phyloP scores from a whole-genome alignment of 2,329 filamentous ascomycete species.

The Mollisia scopiformis region DNA sequence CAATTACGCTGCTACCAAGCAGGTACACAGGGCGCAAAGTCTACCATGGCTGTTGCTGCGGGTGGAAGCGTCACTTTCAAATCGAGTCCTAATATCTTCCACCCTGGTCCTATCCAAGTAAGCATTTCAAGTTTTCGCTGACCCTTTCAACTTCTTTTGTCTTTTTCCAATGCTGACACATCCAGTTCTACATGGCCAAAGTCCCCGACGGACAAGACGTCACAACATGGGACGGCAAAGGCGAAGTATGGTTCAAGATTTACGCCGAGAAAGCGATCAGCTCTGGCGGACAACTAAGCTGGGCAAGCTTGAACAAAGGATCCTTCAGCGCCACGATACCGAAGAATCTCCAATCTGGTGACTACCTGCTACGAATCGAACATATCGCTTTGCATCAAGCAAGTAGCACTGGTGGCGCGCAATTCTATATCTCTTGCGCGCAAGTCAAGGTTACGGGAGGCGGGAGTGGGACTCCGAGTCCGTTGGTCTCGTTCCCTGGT shows the following conservation, averaged over 20 bases:
- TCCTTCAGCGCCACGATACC: constrained; percentile 39
- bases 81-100: constrained; percentile 18
- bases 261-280: constrained; percentile 9
- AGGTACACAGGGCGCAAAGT: constrained; percentile 28
- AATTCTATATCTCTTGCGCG: constrained; percentile 42
- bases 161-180: too few species aligned
- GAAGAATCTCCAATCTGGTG: constrained; percentile 51
- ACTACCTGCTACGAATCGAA: constrained; percentile 58
- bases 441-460: constrained; percentile 50
- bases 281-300: background rate
- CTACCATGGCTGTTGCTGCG: constrained; percentile 18
- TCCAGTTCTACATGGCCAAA: constrained; percentile 20
- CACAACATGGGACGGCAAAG: constrained; percentile 17
- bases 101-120: constrained; percentile 23
- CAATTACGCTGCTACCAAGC: constrained; percentile 41
- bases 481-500: constrained; percentile 48
- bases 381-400: constrained; percentile 56
- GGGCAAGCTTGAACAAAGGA: constrained; percentile 2
- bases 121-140: too few species aligned
- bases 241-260: constrained; percentile 28
- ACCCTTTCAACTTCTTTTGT: too few species aligned
- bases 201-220: constrained; percentile 8
- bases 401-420: constrained; percentile 38
- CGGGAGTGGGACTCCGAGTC: constrained; percentile 44
- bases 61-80: constrained; percentile 18